Percentiles rank a stretch among this genome's conserved stretches.
Conservation (phyloP, 257 asterid genomes). For the Petrea volubilis region DNA sequence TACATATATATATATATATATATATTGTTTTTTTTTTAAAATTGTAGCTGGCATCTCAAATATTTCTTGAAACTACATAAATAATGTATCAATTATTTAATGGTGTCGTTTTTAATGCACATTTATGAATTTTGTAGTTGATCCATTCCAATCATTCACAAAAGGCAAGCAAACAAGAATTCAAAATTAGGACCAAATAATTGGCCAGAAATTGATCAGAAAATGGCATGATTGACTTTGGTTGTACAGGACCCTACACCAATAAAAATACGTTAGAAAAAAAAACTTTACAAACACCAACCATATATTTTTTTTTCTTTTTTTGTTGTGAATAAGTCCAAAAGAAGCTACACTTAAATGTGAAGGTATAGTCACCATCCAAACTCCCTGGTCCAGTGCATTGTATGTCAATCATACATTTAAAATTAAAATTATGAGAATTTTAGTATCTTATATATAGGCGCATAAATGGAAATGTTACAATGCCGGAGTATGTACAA, state of each 20-base stretch:
- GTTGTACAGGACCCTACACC: slow-evolving; percentile 19
- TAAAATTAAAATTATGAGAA: background rate
- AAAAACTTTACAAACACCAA: slow-evolving; percentile 1
- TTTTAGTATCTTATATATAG: too few relatives aligned
- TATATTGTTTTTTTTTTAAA: background rate
- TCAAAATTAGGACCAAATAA: background rate
- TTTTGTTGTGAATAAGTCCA: slow-evolving; percentile 1
- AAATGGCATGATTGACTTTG: background rate
- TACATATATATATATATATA: too few relatives aligned
- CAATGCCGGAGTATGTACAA: slow-evolving; percentile 4
- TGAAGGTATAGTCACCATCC: slow-evolving; percentile 32
- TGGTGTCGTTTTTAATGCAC: too few relatives aligned
- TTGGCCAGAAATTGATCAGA: background rate
- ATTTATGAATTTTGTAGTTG: background rate
- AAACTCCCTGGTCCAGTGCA: background rate
- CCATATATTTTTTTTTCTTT: too few relatives aligned
- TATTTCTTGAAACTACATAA: background rate
- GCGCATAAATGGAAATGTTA: slow-evolving; percentile 13
- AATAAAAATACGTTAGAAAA: slow-evolving; percentile 8
- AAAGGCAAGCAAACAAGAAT: background rate
- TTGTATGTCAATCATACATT: background rate
- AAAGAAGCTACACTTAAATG: slow-evolving; percentile 26
- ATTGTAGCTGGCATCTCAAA: background rate
- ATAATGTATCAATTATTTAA: background rate
- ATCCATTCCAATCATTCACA: background rate